Conservation (phyloP, 192 early-diverging fungal genomes). For the Lobosporangium transversale region DNA sequence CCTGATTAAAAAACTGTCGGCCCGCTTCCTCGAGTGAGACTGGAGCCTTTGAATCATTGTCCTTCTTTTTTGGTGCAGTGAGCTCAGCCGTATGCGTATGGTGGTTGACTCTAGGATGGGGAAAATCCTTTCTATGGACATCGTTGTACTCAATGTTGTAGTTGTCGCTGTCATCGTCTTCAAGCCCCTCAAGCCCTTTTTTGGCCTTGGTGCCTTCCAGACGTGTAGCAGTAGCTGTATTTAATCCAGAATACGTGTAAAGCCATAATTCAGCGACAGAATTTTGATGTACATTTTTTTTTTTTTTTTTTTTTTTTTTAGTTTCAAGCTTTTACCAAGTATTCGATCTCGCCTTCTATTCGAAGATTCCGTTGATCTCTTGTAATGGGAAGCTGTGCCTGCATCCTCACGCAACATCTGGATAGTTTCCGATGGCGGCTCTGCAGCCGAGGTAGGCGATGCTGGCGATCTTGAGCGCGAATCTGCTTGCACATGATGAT, state of each 20-base stretch:
- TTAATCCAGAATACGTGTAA: not conserved
- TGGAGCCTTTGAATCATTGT: constrained; percentile 1
- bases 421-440: constrained; percentile 31
- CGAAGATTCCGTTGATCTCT: not conserved
- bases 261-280: no score
- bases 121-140: not conserved
- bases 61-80: not conserved
- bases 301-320: no score
- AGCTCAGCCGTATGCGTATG: no score
- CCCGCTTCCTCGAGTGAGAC: constrained; percentile 31
- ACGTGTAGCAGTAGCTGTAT: not conserved
- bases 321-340: not conserved
- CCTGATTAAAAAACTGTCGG: constrained; percentile 27
- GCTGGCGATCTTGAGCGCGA: constrained; percentile 25
- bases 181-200: constrained; percentile 31
- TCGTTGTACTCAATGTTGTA: no score
- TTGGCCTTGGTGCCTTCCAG: constrained; percentile 11
- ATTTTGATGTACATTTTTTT: not conserved
- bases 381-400: not conserved
- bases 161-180: constrained; percentile 28
- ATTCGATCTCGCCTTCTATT: not conserved
- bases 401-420: constrained; percentile 25
- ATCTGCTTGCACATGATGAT: constrained; percentile 9
- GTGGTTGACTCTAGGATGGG: no score
- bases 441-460: constrained; percentile 29